Evolutionary conservation across 257 asterid genomes (phyloP), one percentile per base, ranked within the genome.

Genomic region (Phtheirospermum japonicum): DNA sequence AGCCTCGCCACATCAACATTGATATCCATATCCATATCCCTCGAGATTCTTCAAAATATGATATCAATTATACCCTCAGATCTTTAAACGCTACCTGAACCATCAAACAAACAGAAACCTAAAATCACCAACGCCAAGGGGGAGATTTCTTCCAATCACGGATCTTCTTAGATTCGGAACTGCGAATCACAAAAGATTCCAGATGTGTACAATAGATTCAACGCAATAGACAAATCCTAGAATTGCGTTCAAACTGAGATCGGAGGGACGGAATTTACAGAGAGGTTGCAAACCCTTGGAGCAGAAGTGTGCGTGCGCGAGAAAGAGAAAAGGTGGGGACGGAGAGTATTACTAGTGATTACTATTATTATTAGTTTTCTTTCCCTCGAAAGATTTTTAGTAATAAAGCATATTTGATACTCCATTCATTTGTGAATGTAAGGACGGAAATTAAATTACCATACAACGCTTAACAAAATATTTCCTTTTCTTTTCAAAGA

Each of bases 1-100:
- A 89, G 83, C 74, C 89, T 77, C 75, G 90, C 80, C 54, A 83
- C 73, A 58, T 92, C 96, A 58, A 89, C 85, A 76, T 80, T 81
- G 82, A 83, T 85, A 89, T 89, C 97, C 84, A 79, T 55, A 76
- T 86, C 99, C 95, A 88, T 88, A 31, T 40, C 66, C 66, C 48
- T 37, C 61, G 23, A 54, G 57, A 53, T 26, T 59, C 65, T 52
- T 63, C 72, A 68, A 74, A 64, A 56, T 40, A 52, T 1, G 64
- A 60, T 54, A 56, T 52, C 14, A 66, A 39, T 28, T 56, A 33
- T 20, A 60, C 71, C 76, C 65, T 67, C 71, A 31, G 74, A 80
- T 72, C 69, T 74, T 59, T 37, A 19, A 32, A 63, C 54, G 68
- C 70, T 56, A 59, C 68, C 30, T 59, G 63, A 53, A 71, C 63